Evolutionary conservation across 805 yeast species (phyloP).

Genomic region (Yarrowia sp.): DNA sequence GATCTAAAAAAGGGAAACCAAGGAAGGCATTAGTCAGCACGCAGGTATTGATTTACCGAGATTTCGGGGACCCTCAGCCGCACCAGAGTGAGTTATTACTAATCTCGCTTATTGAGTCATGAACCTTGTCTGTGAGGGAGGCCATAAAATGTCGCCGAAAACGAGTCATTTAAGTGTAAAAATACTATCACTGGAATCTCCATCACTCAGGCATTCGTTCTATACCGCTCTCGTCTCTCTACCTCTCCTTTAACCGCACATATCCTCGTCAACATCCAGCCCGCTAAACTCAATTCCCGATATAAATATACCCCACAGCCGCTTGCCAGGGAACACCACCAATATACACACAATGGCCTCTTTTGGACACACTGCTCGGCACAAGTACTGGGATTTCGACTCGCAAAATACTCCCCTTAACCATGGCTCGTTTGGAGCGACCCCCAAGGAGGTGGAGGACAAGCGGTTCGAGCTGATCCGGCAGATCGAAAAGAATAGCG

Average conservation of each 20-base stretch:
- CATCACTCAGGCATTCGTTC: not conserved
- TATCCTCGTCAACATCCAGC: not conserved
- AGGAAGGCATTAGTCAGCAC: too few relatives aligned
- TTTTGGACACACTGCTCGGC: conserved; percentile 10
- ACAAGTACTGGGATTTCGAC: conserved; percentile 56
- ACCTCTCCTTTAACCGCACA: not conserved
- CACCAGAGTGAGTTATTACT: not conserved
- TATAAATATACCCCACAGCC: conserved; percentile 5
- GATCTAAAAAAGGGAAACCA: too few relatives aligned
- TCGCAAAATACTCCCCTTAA: conserved; percentile 58
- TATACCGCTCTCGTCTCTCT: not conserved
- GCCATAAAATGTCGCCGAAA: not conserved
- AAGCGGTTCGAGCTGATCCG: conserved; percentile 49
- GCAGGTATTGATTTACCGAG: not conserved
- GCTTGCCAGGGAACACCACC: not conserved
- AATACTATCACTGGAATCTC: not conserved
- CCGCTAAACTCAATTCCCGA: conserved; percentile 10
- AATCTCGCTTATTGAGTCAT: conserved; percentile 29
- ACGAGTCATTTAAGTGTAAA: too few relatives aligned
- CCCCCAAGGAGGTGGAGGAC: conserved; percentile 58
- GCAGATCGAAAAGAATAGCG: conserved; percentile 55
- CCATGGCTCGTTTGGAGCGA: conserved; percentile 69
- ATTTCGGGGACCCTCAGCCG: not conserved
- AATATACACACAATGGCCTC: not conserved
- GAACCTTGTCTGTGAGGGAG: not conserved